These are phyloP conservation scores for Nakazawaea laoshanensis DNA, from an alignment of 805 yeast genomes.

Conservation along the genomic window DNA sequence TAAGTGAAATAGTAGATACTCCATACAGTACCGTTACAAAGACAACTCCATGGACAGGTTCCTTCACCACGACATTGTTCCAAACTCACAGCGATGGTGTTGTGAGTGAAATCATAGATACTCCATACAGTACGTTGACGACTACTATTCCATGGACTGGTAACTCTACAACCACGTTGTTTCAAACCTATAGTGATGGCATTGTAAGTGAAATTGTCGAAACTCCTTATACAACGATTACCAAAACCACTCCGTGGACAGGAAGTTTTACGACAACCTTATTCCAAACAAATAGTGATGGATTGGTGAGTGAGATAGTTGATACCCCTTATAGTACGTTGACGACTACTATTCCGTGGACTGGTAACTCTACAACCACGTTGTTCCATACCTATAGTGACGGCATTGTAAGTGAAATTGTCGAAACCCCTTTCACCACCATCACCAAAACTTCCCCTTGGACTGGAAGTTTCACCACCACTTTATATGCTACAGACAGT, in stretches of 20 bases:
- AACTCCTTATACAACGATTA: not conserved
- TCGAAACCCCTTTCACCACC: not conserved
- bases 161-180: not conserved
- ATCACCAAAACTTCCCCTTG: not conserved
- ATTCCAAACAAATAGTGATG: too few species aligned
- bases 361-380: not conserved
- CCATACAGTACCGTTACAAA: constrained; percentile 1
- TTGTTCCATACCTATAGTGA: not conserved
- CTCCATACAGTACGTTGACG: not conserved
- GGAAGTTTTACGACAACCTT: not conserved
- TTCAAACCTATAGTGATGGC: not conserved
- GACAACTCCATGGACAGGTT: not conserved
- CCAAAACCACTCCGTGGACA: not conserved
- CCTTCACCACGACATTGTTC: not conserved
- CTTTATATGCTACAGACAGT: not conserved
- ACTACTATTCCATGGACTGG: constrained; percentile 1
- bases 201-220: not conserved
- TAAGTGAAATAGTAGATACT: not conserved
- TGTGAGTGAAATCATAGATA: not conserved
- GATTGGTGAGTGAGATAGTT: too few species aligned
- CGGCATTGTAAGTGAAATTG: not conserved
- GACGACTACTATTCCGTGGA: not conserved
- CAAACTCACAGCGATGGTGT: not conserved
- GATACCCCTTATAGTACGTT: not conserved
- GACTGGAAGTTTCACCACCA: not conserved